Percentiles rank a stretch among this genome's conserved stretches.
phyloP scores from a whole-genome alignment of 257 asterid genomes.

The Haberlea rhodopensis region DNA sequence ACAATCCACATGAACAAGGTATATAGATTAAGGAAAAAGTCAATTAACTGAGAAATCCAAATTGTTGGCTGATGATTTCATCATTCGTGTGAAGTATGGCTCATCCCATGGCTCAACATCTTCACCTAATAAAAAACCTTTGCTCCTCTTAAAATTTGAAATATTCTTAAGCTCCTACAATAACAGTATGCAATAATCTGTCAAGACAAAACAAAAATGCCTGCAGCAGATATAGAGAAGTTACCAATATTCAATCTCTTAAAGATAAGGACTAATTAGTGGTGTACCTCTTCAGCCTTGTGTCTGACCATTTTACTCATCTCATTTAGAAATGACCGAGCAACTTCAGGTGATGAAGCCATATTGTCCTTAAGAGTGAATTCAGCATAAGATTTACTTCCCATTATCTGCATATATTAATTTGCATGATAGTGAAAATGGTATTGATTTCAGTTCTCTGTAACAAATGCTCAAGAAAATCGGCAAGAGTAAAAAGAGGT shows the following conservation, averaged over 20 bases:
- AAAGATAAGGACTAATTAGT: conserved; percentile 18
- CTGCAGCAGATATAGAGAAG: conserved; percentile 11
- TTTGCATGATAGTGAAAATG: conserved; percentile 24
- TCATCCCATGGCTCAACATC: conserved; percentile 98
- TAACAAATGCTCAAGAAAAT: neutral
- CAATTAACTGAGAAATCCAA: conserved; percentile 68
- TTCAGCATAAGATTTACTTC: conserved; percentile 70
- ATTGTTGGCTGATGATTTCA: conserved; percentile 67
- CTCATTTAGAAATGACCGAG: conserved; percentile 66
- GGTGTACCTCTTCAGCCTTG: conserved; percentile 81
- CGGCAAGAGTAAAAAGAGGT: conserved; percentile 17
- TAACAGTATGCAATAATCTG: conserved; percentile 24
- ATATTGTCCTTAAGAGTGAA: conserved; percentile 73
- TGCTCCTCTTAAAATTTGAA: conserved; percentile 59
- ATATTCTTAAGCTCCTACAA: conserved; percentile 71
- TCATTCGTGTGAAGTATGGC: conserved; percentile 73
- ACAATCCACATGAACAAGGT: conserved; percentile 24
- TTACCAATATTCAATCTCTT: conserved; percentile 2
- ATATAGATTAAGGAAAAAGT: conserved; percentile 23
- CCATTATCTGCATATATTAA: conserved; percentile 65
- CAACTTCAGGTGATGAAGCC: conserved; percentile 94
- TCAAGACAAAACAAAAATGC: conserved; percentile 5
- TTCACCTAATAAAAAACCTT: conserved; percentile 37
- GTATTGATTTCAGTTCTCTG: conserved; percentile 20
- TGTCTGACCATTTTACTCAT: conserved; percentile 82